Evolutionary conservation across 495 filamentous ascomycete species (phyloP), one percentile per base, ranked within the genome.

Genomic region (Ramalina intermedia): DNA sequence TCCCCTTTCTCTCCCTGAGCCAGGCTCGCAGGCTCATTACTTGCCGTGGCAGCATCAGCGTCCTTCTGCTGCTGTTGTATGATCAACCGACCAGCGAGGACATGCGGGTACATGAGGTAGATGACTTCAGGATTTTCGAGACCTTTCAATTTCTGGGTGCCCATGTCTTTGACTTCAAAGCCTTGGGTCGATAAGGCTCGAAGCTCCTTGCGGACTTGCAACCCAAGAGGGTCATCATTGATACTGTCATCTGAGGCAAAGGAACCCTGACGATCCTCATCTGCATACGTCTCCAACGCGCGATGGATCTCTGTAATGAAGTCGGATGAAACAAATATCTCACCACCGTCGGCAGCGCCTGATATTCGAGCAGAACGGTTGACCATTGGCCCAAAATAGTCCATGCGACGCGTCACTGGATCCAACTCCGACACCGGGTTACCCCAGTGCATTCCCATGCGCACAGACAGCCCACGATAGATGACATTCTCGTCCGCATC

Each of bases 331-430:
- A 95, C 90, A 11, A 89, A 90, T 46, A 96, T 94, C 64, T 99
- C 89, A 3, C 91, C 91, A 37, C 91, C 91, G 61, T 99, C 91
- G n/a, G 91, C 91, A 45, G 87, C 87, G 36, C 84, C 79, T 6
- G 85, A 90, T 44, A 99, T 91, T 63, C 91, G 82, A 43, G 89
- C 82, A 0, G 91, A 87, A 51, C 90, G 85, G 64, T 99, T 99
- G 53, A 99, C 91, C 87, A 99, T 96, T 1, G 93, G 91, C 8
- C 91, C 91, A 63, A 96, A 96, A 65, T 99, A 99, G 60, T 99
- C 91, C 91, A 99, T 99, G 37, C 91, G 87, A 42, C 87, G 80
- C 9, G 91, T 99, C 6, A 99, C 85, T 0, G 91, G 90, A 63
- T 99, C 91, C 29, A 82, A 81, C 60, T 96, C 91, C 56, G 86